Conservation (phyloP, 2,329 filamentous ascomycete genomes). For the Fusarium haematococcum region DNA sequence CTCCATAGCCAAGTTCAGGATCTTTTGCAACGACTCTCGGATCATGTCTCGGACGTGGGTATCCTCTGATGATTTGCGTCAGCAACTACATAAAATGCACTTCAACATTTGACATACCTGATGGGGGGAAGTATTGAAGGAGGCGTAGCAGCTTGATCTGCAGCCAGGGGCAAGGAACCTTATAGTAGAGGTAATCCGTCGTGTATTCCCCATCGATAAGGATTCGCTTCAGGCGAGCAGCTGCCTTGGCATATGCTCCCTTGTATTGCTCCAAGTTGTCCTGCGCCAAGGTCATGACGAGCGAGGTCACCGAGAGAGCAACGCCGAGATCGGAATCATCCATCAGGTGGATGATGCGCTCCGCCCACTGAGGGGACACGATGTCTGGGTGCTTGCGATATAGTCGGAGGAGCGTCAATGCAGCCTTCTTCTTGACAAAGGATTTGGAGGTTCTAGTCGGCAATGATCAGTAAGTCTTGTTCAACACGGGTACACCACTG, state of each 20-base stretch:
- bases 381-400: conserved; percentile 96
- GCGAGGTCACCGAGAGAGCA: conserved; percentile 91
- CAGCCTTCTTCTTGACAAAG: conserved; percentile 99
- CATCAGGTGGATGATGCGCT: conserved; percentile 98
- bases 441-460: conserved; percentile 76
- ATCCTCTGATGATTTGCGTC: conserved; percentile 73
- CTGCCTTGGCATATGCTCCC: conserved; percentile 93
- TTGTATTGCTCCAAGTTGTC: conserved; percentile 96
- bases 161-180: conserved; percentile 98
- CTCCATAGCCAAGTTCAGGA: conserved; percentile 91
- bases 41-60: conserved; percentile 92
- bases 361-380: conserved; percentile 95
- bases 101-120: conserved; percentile 68
- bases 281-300: conserved; percentile 94
- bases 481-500: neutral
- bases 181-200: conserved; percentile 96
- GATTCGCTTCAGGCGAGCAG: conserved; percentile 87
- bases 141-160: conserved; percentile 94
- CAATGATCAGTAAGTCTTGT: conserved; percentile 14
- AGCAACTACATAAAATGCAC: neutral
- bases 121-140: conserved; percentile 95
- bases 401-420: conserved; percentile 88
- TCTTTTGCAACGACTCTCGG: conserved; percentile 89
- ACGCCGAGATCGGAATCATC: conserved; percentile 96
- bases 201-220: conserved; percentile 91